Evolutionary conservation across 148 eudicot species (phyloP).

Genomic region (Linanthus parryae): DNA sequence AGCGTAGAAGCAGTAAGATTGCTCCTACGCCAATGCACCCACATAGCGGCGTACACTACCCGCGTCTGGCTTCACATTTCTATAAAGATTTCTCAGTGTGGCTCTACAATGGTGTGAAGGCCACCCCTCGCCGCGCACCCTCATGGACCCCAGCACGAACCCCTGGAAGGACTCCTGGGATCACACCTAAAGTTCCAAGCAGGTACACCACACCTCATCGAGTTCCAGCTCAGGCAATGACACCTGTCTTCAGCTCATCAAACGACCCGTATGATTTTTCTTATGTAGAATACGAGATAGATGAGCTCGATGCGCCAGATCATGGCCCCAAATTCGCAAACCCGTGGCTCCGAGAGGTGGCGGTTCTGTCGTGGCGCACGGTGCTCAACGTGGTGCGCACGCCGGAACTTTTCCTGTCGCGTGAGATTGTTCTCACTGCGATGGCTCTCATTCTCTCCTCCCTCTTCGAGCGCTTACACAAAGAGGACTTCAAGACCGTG

Average conservation of each 20-base stretch:
- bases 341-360: slow-evolving; percentile 47
- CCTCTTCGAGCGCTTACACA: slow-evolving; percentile 25
- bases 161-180: slow-evolving; percentile 30
- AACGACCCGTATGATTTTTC: slow-evolving; percentile 9
- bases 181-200: slow-evolving; percentile 22
- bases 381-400: slow-evolving; percentile 36
- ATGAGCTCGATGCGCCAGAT: slow-evolving; percentile 31
- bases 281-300: slow-evolving; percentile 22
- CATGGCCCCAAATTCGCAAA: slow-evolving; percentile 44
- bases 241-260: slow-evolving; percentile 20
- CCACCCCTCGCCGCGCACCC: slow-evolving; percentile 37
- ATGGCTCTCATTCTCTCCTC: slow-evolving; percentile 45
- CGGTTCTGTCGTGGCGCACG: slow-evolving; percentile 45
- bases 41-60: slow-evolving; percentile 24
- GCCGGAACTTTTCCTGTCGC: slow-evolving; percentile 44
- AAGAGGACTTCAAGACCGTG: slow-evolving; percentile 21
- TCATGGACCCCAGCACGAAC: slow-evolving; percentile 46
- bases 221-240: slow-evolving; percentile 9
- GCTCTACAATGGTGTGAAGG: slow-evolving; percentile 43
- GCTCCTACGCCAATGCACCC: slow-evolving; percentile 24
- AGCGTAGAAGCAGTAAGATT: slow-evolving; percentile 31
- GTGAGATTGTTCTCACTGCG: slow-evolving; percentile 37
- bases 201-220: slow-evolving; percentile 13
- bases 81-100: slow-evolving; percentile 44
- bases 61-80: slow-evolving; percentile 42